These are phyloP conservation scores for Salix purpurea DNA, from an alignment of 345 rosid species.

Conservation along the genomic window DNA sequence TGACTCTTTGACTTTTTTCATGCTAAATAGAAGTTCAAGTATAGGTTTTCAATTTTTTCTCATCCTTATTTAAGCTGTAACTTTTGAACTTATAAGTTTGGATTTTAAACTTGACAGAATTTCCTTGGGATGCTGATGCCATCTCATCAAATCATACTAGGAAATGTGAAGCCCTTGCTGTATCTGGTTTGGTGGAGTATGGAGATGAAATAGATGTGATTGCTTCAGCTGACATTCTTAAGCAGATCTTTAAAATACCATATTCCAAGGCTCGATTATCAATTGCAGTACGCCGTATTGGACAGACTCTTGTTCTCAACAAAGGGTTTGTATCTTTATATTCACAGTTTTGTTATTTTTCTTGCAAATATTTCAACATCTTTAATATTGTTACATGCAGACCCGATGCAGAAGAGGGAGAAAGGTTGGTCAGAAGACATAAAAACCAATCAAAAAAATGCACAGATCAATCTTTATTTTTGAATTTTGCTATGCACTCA, in stretches of 20 bases:
- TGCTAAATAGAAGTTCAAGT: not conserved
- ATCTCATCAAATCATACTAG: conserved; percentile 56
- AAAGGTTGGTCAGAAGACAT: conserved; percentile 72
- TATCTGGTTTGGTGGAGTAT: conserved; percentile 83
- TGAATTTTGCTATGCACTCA: conserved; percentile 97
- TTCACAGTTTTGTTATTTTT: not conserved
- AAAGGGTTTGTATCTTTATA: conserved; percentile 53
- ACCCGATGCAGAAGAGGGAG: conserved; percentile 93
- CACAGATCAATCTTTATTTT: conserved; percentile 75
- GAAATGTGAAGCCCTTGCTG: conserved; percentile 94
- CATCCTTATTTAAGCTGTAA: not conserved
- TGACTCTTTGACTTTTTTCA: not conserved
- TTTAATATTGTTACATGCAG: conserved; percentile 34
- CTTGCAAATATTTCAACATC: conserved; percentile 10
- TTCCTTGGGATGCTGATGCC: conserved; percentile 60
- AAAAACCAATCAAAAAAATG: conserved; percentile 64
- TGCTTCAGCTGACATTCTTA: conserved; percentile 81
- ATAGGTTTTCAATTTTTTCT: not conserved
- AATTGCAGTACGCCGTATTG: conserved; percentile 84
- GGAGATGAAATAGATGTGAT: conserved; percentile 96
- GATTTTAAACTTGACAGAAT: conserved; percentile 42
- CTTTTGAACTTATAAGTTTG: conserved; percentile 13
- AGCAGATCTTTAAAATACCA: conserved; percentile 94
- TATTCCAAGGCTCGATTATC: conserved; percentile 90
- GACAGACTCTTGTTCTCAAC: conserved; percentile 84